Conservation (phyloP, 495 filamentous ascomycete species). For the Talaromyces nanjingensis region DNA sequence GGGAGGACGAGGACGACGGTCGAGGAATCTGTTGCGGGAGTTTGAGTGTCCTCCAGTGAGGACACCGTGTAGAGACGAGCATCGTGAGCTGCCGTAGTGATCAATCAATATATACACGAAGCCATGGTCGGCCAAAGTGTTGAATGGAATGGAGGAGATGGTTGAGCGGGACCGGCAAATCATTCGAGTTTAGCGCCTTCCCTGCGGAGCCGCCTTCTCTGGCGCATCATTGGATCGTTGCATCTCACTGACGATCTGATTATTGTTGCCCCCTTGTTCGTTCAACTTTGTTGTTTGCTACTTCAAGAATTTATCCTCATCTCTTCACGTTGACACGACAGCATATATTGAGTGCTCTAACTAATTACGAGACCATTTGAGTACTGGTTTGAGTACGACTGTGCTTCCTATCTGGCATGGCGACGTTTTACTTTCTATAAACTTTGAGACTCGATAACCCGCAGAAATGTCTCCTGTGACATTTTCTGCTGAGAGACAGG, state of each 20-base stretch:
- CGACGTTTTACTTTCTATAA: not conserved
- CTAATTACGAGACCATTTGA: not conserved
- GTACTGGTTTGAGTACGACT: not conserved
- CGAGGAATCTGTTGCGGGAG: not conserved
- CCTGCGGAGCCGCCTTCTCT: not conserved
- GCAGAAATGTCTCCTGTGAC: slow-evolving; percentile 27
- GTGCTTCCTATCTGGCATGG: slow-evolving; percentile 2
- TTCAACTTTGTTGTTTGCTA: not conserved
- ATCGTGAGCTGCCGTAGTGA: not conserved
- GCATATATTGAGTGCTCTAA: not conserved
- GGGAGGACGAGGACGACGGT: not conserved
- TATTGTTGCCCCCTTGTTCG: not conserved
- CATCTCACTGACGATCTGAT: not conserved
- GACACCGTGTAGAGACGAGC: not conserved
- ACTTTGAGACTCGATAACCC: not conserved
- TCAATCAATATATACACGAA: not conserved
- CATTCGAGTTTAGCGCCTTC: not conserved
- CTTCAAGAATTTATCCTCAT: not conserved
- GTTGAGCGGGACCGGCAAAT: not conserved
- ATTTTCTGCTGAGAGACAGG: slow-evolving; percentile 15
- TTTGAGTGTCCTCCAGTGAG: not conserved
- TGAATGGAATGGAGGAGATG: not conserved
- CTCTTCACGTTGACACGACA: not conserved
- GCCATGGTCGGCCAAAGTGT: not conserved
- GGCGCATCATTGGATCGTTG: not conserved